Evolutionary conservation across 768 basidiomycete genomes (phyloP).

Genomic region (Hemileccinum rubropunctum): DNA sequence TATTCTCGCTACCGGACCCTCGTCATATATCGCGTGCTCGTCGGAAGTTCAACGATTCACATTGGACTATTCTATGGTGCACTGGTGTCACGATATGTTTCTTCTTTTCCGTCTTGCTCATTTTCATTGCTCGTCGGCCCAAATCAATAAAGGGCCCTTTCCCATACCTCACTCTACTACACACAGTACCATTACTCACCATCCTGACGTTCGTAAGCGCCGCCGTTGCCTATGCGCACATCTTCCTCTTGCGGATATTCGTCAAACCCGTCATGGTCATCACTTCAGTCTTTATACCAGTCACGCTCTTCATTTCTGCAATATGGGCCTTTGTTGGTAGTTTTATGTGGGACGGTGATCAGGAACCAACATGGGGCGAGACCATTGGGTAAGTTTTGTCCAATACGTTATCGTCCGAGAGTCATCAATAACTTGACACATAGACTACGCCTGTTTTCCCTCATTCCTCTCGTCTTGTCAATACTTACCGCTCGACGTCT

Average conservation of each 20-base stretch:
- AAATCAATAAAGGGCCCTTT: conserved; percentile 20
- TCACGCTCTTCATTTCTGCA: conserved; percentile 68
- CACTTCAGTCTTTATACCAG: conserved; percentile 74
- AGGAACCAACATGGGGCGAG: conserved; percentile 77
- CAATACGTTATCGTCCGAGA: not conserved
- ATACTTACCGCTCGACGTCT: conserved; percentile 70
- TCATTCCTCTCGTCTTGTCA: conserved; percentile 70
- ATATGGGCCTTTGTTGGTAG: conserved; percentile 82
- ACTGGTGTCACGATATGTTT: conserved; percentile 56
- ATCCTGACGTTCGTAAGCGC: conserved; percentile 73
- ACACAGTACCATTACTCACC: conserved; percentile 74
- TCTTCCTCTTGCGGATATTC: conserved; percentile 74
- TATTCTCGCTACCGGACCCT: conserved; percentile 78
- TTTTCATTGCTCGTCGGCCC: conserved; percentile 56
- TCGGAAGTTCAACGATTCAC: conserved; percentile 70
- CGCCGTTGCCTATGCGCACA: conserved; percentile 66
- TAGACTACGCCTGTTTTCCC: conserved; percentile 61
- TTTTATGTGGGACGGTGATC: conserved; percentile 56
- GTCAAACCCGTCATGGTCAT: conserved; percentile 80
- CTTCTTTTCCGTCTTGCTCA: conserved; percentile 60
- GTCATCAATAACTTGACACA: conserved; percentile 8
- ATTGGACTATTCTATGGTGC: conserved; percentile 70
- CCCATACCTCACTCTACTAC: conserved; percentile 71
- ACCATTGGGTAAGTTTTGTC: conserved; percentile 61
- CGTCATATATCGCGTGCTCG: conserved; percentile 60